A percentile compares a stretch with the other conserved stretches of the same genome.
Conservation (phyloP, 306 rosid species). For the Herpetospermum pedunculosum region DNA sequence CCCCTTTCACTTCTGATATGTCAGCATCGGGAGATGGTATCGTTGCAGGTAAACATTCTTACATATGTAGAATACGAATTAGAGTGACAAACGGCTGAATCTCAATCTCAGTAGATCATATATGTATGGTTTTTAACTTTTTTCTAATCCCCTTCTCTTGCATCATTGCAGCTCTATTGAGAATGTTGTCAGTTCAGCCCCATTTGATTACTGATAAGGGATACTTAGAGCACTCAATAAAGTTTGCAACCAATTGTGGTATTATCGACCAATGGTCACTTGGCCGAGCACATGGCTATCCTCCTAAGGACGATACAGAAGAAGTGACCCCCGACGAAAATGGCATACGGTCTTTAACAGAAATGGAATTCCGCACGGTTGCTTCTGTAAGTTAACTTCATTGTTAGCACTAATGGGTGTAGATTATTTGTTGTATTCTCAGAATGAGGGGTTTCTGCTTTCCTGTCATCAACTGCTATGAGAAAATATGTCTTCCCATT, state of each 20-base stretch:
- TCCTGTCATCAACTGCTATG: neutral
- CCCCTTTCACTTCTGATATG: conserved; percentile 74
- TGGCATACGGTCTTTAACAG: conserved; percentile 64
- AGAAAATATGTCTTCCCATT: neutral
- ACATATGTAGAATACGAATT: neutral
- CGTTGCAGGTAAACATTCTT: conserved; percentile 56
- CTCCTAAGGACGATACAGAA: conserved; percentile 54
- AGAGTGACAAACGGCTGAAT: neutral
- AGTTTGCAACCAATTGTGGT: conserved; percentile 78
- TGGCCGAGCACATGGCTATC: conserved; percentile 54
- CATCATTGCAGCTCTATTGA: conserved; percentile 56
- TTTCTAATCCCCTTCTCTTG: conserved; percentile 11
- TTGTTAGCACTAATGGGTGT: conserved; percentile 16
- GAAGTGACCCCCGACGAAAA: conserved; percentile 42
- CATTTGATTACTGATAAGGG: conserved; percentile 57
- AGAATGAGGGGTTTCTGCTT: conserved; percentile 16
- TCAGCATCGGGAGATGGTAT: conserved; percentile 95
- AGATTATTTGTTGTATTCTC: conserved; percentile 12
- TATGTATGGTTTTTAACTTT: neutral
- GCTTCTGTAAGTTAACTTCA: conserved; percentile 25
- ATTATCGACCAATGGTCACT: conserved; percentile 78
- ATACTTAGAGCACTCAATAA: conserved; percentile 57
- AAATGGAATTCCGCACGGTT: conserved; percentile 53
- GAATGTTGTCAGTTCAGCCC: conserved; percentile 73
- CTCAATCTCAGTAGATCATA: neutral